A percentile compares a stretch with the other conserved stretches of the same genome.
Conservation (phyloP, 306 rosid genomes). For the Quercus suber region DNA sequence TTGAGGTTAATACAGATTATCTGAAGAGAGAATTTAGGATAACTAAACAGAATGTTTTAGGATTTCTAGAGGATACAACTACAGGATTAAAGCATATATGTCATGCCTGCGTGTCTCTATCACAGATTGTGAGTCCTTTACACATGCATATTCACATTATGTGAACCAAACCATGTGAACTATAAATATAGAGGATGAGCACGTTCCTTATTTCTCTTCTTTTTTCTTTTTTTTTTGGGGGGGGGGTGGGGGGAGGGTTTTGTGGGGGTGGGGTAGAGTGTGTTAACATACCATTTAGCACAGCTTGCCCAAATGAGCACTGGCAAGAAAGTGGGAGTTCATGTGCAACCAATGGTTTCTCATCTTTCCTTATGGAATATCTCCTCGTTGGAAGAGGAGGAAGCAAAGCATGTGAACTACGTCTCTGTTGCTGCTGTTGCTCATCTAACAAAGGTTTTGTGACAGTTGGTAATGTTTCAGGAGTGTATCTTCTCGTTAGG, state of each 20-base stretch:
- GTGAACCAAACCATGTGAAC: neutral
- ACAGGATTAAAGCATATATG: neutral
- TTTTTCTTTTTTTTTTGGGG: neutral
- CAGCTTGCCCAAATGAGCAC: conserved; percentile 75
- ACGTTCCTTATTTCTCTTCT: neutral
- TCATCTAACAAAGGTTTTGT: conserved; percentile 65
- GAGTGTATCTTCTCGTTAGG: conserved; percentile 91
- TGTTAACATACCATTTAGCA: conserved; percentile 63
- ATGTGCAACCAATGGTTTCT: conserved; percentile 51
- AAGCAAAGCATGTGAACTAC: conserved; percentile 59
- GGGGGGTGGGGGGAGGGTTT: too few species aligned
- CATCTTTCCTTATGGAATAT: conserved; percentile 48
- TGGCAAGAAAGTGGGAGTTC: conserved; percentile 62
- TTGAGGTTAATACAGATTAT: neutral
- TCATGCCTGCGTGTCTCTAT: neutral
- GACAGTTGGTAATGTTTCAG: conserved; percentile 59
- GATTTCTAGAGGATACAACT: neutral
- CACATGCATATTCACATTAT: neutral
- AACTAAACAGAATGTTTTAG: neutral
- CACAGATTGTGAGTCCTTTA: neutral
- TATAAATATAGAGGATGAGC: neutral
- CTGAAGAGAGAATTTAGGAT: neutral
- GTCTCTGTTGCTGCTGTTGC: conserved; percentile 41
- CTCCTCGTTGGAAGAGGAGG: conserved; percentile 62
- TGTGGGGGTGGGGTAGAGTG: too few species aligned